Evolutionary conservation across 2,329 filamentous ascomycete genomes (phyloP), one percentile per base, ranked within the genome.

Genomic region (Xylariomycetidae sp.): DNA sequence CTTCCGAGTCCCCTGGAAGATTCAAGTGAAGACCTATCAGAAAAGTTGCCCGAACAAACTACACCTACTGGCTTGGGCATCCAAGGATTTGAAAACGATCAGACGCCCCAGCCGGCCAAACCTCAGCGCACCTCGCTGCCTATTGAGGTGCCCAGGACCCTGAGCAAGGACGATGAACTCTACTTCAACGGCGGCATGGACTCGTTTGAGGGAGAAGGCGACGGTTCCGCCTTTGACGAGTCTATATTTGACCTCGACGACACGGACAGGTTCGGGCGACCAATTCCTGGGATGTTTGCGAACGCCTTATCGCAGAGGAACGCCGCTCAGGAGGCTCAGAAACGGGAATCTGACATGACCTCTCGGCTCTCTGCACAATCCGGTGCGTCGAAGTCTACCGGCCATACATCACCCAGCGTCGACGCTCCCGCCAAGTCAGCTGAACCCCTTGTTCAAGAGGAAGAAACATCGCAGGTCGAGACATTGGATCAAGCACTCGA

Each of bases 171-270:
- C 20, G 77, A 82, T 44, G 81, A 85, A 42, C 61, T 85, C 19
- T 85, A 85, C 53, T 86, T 81, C 49, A 78, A 83, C 42, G 77
- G 78, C 49, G 79, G 78, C 3, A 58, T 76, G 44, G 67, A 72
- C 30, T 70, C 68, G 37, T 58, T 74, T 6, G 65, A 66, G 31
- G 61, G 68, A 3, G 65, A 70, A 37, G 68, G 67, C 13, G 73
- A 80, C 18, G 66, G 67, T 2, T 62, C 64, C 0, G 65, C 71
- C 2, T 85, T 87, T 52, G 81, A 87, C 40, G 82, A 87, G 53
- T 81, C 78, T 5, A 70, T 85, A 10, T 86, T 87, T 49, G 82
- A 87, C 43, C 68, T 77, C 19, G 68, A 82, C 32, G 76, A 81
- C 48, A 77, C 77, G 10, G 71, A 82, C 54, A 56, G 68, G 41